Conservation (phyloP, 139 green algal genomes). For the Coelastrella sp. region DNA sequence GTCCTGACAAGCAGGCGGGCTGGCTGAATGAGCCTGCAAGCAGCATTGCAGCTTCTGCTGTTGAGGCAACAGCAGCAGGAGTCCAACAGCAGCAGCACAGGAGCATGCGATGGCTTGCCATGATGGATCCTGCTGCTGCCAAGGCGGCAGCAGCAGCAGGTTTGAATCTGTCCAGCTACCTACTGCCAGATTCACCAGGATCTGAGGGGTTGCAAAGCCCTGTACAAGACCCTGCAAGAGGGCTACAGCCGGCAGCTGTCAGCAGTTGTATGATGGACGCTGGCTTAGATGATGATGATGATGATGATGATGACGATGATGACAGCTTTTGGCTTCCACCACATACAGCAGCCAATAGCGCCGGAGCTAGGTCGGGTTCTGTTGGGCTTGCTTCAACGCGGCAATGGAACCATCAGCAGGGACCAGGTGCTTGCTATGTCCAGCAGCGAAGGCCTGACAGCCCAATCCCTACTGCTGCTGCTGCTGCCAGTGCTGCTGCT, state of each 20-base stretch:
- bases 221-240: background rate
- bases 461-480: background rate
- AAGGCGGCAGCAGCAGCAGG: slow-evolving; percentile 32
- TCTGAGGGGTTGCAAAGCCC: background rate
- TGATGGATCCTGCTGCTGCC: slow-evolving; percentile 11
- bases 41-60: background rate
- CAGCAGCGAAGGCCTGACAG: background rate
- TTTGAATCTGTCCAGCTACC: background rate
- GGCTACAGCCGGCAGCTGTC: background rate
- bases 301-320: too few species aligned
- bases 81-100: slow-evolving; percentile 22
- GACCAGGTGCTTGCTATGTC: too few species aligned
- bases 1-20: background rate
- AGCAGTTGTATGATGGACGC: background rate
- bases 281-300: slow-evolving; percentile 25
- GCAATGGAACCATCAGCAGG: background rate
- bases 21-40: background rate
- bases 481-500: background rate
- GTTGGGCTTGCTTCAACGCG: background rate
- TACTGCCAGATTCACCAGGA: background rate
- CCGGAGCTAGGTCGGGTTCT: background rate
- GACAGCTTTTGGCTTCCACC: background rate
- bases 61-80: background rate
- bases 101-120: background rate
- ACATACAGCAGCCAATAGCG: background rate